These are phyloP conservation scores for Teunomyces tritomae DNA, from an alignment of 805 yeast species.

Conservation along the genomic window DNA sequence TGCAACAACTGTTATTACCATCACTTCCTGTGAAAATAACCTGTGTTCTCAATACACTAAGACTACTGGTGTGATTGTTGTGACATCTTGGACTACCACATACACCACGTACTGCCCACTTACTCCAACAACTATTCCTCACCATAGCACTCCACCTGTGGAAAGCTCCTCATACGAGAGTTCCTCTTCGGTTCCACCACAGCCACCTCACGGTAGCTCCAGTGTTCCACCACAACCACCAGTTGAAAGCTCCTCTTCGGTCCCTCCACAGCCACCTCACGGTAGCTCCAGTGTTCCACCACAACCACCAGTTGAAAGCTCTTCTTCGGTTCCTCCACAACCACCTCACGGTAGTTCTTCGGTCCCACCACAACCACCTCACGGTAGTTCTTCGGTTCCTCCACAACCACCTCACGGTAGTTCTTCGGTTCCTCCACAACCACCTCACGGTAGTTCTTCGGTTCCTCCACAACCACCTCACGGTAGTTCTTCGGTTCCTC, in stretches of 20 bases:
- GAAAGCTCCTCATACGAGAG: background rate
- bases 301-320: no score
- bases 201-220: background rate
- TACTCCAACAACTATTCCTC: background rate
- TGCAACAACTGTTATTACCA: constrained; percentile 26
- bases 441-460: no score
- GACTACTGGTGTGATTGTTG: constrained; percentile 7
- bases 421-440: no score
- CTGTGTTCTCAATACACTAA: constrained; percentile 16
- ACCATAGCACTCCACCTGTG: no score
- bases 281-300: background rate
- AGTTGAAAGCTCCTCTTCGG: background rate
- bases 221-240: background rate
- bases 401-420: background rate
- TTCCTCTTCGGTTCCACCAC: background rate
- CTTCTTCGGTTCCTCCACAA: background rate
- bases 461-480: no score
- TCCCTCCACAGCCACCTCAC: background rate
- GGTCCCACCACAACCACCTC: no score
- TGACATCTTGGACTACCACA: constrained; percentile 9
- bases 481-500: no score
- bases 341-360: no score
- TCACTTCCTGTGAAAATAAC: constrained; percentile 34
- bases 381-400: no score
- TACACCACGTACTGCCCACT: constrained; percentile 24